Conservation (phyloP, 2,329 filamentous ascomycete genomes). For the Fusarium sp. region DNA sequence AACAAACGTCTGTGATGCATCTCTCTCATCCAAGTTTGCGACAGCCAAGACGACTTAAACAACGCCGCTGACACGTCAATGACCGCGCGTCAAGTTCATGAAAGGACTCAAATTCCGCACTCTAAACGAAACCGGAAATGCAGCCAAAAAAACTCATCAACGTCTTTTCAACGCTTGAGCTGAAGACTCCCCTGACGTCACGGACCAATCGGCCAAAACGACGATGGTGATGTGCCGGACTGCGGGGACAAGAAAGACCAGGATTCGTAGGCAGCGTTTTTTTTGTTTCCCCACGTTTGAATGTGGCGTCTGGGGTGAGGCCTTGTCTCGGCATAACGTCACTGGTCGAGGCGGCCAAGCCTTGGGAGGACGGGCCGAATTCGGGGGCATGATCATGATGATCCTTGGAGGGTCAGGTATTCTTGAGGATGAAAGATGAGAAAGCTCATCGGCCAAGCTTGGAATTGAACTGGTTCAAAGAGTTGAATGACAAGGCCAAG, state of each 20-base stretch:
- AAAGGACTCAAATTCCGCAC: conserved; percentile 20
- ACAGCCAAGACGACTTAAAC: conserved; percentile 16
- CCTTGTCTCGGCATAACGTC: conserved; percentile 27
- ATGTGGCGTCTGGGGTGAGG: conserved; percentile 32
- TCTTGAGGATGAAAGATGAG: not conserved
- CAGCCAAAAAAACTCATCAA: not conserved
- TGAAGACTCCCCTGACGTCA: conserved; percentile 35
- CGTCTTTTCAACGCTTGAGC: not conserved
- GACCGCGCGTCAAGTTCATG: not conserved
- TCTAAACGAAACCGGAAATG: not conserved
- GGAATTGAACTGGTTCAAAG: not conserved
- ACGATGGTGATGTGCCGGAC: conserved; percentile 21
- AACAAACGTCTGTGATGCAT: not conserved
- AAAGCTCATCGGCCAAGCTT: not conserved
- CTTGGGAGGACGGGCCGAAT: conserved; percentile 6
- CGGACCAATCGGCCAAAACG: conserved; percentile 36
- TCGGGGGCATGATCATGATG: conserved; percentile 6
- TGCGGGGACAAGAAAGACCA: conserved; percentile 35
- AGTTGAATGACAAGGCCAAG: not conserved
- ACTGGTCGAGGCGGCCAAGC: conserved; percentile 1
- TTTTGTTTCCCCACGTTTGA: conserved; percentile 33
- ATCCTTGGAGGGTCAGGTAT: not conserved
- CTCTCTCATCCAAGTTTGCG: not conserved
- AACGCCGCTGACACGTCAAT: conserved; percentile 39
- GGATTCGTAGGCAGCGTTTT: conserved; percentile 12